A percentile compares a stretch with the other conserved stretches of the same genome.
These are phyloP conservation scores for Fusarium camptoceras DNA, from an alignment of 2,329 filamentous ascomycete species.

Conservation along the genomic window DNA sequence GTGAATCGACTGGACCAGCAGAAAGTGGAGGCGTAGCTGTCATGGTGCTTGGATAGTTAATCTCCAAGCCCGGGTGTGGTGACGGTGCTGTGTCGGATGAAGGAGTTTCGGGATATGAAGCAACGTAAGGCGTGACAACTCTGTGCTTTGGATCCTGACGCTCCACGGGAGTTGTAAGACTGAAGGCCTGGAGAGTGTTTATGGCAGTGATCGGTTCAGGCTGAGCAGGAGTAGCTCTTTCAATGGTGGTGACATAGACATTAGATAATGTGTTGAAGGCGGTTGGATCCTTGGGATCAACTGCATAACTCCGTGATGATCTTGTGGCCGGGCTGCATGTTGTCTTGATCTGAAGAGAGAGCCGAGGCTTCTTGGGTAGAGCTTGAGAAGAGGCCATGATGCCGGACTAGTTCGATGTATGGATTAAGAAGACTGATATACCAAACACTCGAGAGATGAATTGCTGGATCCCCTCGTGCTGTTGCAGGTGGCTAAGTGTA, in stretches of 20 bases:
- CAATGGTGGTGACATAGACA: conserved; percentile 72
- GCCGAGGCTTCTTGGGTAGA: conserved; percentile 63
- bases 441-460: conserved; percentile 11
- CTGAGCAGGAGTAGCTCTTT: conserved; percentile 64
- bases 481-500: conserved; percentile 23
- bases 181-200: conserved; percentile 54
- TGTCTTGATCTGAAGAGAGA: conserved; percentile 68
- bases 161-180: conserved; percentile 48
- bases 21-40: conserved; percentile 70
- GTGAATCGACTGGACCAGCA: conserved; percentile 62
- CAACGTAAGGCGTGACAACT: conserved; percentile 59
- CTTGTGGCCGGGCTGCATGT: conserved; percentile 53
- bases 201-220: conserved; percentile 63
- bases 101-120: conserved; percentile 65
- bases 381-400: conserved; percentile 55
- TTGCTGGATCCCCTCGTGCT: conserved; percentile 4
- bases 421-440: conserved; percentile 4
- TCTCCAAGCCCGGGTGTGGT: conserved; percentile 57
- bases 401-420: conserved; percentile 16
- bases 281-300: conserved; percentile 70
- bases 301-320: conserved; percentile 48
- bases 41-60: conserved; percentile 67
- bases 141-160: conserved; percentile 49
- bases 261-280: conserved; percentile 75
- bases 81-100: conserved; percentile 64